Base-by-base conservation (phyloP, 2,329 filamentous ascomycete species). In the Dryadomyces quercivorus region DNA sequence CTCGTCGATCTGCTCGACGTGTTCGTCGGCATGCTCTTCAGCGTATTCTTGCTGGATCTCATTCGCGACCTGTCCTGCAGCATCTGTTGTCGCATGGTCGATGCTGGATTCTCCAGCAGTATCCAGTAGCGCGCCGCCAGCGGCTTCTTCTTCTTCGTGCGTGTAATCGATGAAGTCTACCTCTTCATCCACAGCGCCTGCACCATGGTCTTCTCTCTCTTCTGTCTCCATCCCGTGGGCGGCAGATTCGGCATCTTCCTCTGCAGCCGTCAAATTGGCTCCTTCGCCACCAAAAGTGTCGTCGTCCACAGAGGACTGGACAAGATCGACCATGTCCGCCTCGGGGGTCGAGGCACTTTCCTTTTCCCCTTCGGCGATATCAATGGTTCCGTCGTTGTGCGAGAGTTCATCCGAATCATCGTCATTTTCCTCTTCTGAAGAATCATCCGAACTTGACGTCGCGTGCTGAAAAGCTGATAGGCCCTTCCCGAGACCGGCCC, bases 401-500 rank as follows among this genome's bases (percentile, higher is more conserved):
- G 55, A 56, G 6, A 52, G 51, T 5, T 44, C 52, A 6, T 42
- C 52, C 4, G 47, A 54, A 13, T 38, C 52, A 3, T 56, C 50
- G 5, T 2, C 47, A 20, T 45, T 31, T 9, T 49, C 52, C 9
- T 56, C 51, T 16, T 31, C 45, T 9, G 59, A 52, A 4, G 59
- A 55, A 6, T 53, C 61, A 15, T 60, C 57, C 0, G 49, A n/a
- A 6, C 43, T 47, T 2, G 45, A 18, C 3, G 44, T 31, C 1
- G 36, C 18, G 9, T 48, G 43, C 22, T 55, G 57, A 31, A 60
- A 59, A 8, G 40, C 31, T 13, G 59, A 59, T 21, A 62, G 50
- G 3, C 60, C 60, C 46, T 59, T 58, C 2, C 61, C 61, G 6
- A 47, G 40, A 21, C 51, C 54, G n/a, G 61, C 61, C 13, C 57